Evolutionary conservation across 345 rosid genomes (phyloP).

Genomic region (Chamaenerion angustifolium): DNA sequence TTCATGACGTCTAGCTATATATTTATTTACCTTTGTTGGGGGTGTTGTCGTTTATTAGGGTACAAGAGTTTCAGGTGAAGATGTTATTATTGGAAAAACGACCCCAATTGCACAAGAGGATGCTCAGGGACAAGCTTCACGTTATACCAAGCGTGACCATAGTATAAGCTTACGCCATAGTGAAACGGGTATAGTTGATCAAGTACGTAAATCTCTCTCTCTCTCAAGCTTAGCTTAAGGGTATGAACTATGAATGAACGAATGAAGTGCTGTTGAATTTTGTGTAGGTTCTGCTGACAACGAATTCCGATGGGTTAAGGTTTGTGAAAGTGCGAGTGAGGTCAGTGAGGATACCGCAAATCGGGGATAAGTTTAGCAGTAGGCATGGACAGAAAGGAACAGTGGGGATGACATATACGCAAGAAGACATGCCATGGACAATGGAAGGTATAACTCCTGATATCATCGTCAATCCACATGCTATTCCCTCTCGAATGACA

Average conservation of each 20-base stretch:
- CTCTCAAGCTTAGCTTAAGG: background rate
- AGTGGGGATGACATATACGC: conserved; percentile 95
- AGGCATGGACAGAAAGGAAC: conserved; percentile 99
- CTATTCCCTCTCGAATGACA: conserved; percentile 98
- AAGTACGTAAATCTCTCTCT: conserved; percentile 29
- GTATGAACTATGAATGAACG: background rate
- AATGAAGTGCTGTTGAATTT: background rate
- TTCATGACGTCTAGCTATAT: too few species aligned
- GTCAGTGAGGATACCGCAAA: conserved; percentile 92
- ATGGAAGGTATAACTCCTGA: conserved; percentile 92
- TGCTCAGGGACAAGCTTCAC: conserved; percentile 73
- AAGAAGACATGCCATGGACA: conserved; percentile 99
- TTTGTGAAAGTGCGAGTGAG: conserved; percentile 97
- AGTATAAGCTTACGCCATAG: conserved; percentile 95
- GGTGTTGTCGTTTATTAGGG: conserved; percentile 32
- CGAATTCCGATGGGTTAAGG: conserved; percentile 96
- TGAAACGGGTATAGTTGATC: conserved; percentile 97
- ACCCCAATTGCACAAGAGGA: conserved; percentile 86
- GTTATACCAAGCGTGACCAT: conserved; percentile 82
- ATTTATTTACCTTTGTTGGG: too few species aligned
- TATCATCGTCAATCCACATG: conserved; percentile 93
- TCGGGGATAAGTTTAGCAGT: conserved; percentile 97
- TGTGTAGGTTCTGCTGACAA: conserved; percentile 74
- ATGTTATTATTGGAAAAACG: conserved; percentile 92
- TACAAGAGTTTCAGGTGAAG: conserved; percentile 93